Conservation (phyloP, 331 rosid species). For the Quercus lobata region DNA sequence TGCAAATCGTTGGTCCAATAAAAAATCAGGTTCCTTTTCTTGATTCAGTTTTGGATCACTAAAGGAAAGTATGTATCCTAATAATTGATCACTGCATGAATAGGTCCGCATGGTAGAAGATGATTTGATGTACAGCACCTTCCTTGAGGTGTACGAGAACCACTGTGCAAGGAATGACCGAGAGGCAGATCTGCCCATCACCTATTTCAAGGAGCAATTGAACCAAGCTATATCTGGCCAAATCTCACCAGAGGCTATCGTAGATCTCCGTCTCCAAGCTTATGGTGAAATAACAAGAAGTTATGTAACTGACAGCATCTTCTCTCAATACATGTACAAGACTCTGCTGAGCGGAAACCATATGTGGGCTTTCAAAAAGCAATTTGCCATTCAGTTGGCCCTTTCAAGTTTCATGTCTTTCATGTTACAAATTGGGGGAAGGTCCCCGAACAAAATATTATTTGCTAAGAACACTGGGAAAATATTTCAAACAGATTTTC, state of each 20-base stretch:
- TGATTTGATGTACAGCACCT: slow-evolving; percentile 97
- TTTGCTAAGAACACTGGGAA: slow-evolving; percentile 98
- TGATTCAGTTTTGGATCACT: background rate
- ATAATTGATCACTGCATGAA: slow-evolving; percentile 11
- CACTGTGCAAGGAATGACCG: slow-evolving; percentile 95
- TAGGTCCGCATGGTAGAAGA: slow-evolving; percentile 99
- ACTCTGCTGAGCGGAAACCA: slow-evolving; percentile 82
- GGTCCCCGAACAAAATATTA: slow-evolving; percentile 95
- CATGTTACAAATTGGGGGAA: slow-evolving; percentile 97
- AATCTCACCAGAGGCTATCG: slow-evolving; percentile 83
- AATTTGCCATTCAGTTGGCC: slow-evolving; percentile 82
- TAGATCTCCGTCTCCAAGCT: slow-evolving; percentile 91
- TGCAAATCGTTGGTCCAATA: background rate
- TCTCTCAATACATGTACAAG: slow-evolving; percentile 98
- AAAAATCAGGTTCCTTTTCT: background rate
- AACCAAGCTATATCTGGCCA: slow-evolving; percentile 96
- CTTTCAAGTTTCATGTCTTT: slow-evolving; percentile 93
- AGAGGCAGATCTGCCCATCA: slow-evolving; percentile 96
- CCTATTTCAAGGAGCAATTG: slow-evolving; percentile 92
- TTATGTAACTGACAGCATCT: slow-evolving; percentile 74
- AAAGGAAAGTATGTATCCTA: background rate
- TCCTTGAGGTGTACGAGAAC: slow-evolving; percentile 99
- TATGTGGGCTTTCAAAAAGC: slow-evolving; percentile 99
- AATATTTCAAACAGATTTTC: slow-evolving; percentile 95
- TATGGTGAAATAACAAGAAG: slow-evolving; percentile 70